A percentile compares a stretch with the other conserved stretches of the same genome.
phyloP scores from a whole-genome alignment of 305 asterid species.

The Fraxinus sp. region DNA sequence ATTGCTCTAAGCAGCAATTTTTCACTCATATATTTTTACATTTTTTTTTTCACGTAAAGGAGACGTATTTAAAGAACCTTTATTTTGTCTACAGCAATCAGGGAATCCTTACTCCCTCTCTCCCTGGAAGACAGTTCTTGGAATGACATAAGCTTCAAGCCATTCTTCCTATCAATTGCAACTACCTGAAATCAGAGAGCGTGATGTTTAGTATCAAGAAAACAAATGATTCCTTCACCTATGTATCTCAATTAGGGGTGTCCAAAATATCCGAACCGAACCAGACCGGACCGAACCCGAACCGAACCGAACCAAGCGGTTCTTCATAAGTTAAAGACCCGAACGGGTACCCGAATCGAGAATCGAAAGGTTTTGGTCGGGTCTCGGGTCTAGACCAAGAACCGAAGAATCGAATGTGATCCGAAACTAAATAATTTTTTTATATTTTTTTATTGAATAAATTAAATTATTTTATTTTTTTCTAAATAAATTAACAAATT shows the following conservation, averaged over 20 bases:
- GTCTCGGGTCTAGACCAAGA: too few species aligned
- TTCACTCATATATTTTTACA: not conserved
- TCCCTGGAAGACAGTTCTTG: constrained; percentile 93
- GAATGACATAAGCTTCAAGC: constrained; percentile 76
- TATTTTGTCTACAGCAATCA: constrained; percentile 61
- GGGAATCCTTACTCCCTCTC: constrained; percentile 81
- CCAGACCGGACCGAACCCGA: too few species aligned
- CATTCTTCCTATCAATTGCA: constrained; percentile 72
- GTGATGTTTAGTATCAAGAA: constrained; percentile 4
- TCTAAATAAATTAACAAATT: too few species aligned
- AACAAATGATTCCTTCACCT: constrained; percentile 3
- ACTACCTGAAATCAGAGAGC: constrained; percentile 59
- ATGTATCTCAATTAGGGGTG: constrained; percentile 19
- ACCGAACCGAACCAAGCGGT: too few species aligned
- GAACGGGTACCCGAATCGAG: too few species aligned
- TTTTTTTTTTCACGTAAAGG: constrained; percentile 22
- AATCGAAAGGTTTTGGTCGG: too few species aligned
- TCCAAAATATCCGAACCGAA: constrained; percentile 21
- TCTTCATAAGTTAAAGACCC: too few species aligned
- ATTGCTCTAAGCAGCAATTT: constrained; percentile 13
- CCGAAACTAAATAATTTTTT: too few species aligned
- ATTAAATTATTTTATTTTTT: too few species aligned
- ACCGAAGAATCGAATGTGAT: too few species aligned
- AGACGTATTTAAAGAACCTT: constrained; percentile 47
- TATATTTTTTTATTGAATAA: too few species aligned